Evolutionary conservation across 2,329 filamentous ascomycete species (phyloP).

Genomic region (Claviceps africana): DNA sequence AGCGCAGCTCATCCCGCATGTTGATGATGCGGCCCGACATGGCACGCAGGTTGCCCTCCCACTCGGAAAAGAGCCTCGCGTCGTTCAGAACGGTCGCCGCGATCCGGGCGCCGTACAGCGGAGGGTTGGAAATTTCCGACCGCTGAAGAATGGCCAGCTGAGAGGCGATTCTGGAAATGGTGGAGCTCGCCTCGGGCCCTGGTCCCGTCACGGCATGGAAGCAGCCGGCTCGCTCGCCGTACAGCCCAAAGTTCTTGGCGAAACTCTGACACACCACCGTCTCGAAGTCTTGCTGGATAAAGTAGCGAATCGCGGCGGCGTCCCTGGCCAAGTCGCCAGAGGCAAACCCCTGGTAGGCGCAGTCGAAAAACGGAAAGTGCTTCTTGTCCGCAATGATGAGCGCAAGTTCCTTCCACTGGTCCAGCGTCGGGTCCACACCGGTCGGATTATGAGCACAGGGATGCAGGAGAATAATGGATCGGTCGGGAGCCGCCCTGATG

Average conservation of each 20-base stretch:
- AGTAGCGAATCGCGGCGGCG: conserved; percentile 86
- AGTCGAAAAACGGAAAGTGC: conserved; percentile 98
- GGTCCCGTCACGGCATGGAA: conserved; percentile 85
- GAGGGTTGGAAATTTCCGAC: conserved; percentile 94
- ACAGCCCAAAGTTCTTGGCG: conserved; percentile 95
- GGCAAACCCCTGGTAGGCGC: conserved; percentile 93
- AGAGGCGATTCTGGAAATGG: conserved; percentile 55
- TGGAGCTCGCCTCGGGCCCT: conserved; percentile 48
- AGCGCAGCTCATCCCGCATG: conserved; percentile 70
- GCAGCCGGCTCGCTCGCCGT: conserved; percentile 88
- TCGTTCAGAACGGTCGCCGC: conserved; percentile 78
- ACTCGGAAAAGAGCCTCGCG: conserved; percentile 65
- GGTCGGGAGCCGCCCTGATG: conserved; percentile 56
- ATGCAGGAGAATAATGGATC: conserved; percentile 81
- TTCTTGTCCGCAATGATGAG: conserved; percentile 58
- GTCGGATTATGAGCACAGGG: conserved; percentile 97
- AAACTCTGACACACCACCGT: conserved; percentile 84
- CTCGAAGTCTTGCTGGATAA: conserved; percentile 82
- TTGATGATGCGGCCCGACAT: conserved; percentile 93
- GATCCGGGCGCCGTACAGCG: conserved; percentile 84
- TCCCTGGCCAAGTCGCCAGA: conserved; percentile 78
- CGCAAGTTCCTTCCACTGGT: conserved; percentile 90
- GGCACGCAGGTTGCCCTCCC: conserved; percentile 79
- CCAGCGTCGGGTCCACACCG: conserved; percentile 82
- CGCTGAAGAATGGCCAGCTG: conserved; percentile 91